phyloP scores from a whole-genome alignment of 176 grass and related monocot genomes.

The Phoenix dactylifera region DNA sequence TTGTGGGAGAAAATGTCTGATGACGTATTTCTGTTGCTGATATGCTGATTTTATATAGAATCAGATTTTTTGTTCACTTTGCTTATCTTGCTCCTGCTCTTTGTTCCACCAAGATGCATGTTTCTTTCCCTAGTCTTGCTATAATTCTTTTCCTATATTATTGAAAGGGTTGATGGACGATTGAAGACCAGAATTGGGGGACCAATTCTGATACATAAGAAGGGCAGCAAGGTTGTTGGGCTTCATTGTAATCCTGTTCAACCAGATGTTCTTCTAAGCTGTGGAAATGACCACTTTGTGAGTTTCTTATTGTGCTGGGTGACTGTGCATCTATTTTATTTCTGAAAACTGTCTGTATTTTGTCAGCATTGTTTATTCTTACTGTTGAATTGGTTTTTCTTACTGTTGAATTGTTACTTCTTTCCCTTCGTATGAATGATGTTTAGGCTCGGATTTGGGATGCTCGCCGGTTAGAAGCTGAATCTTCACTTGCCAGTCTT shows the following conservation, averaged over 20 bases:
- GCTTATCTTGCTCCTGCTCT: not conserved
- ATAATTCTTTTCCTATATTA: constrained; percentile 8
- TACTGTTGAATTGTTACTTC: not conserved
- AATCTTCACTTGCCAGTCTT: constrained; percentile 54
- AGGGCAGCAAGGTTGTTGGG: constrained; percentile 83
- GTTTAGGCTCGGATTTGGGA: constrained; percentile 86
- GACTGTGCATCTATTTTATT: too few relatives aligned
- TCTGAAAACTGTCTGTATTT: too few relatives aligned
- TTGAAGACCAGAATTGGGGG: constrained; percentile 48
- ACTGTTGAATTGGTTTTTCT: not conserved
- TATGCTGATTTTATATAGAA: too few relatives aligned
- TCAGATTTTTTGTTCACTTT: too few relatives aligned
- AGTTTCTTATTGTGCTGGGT: constrained; percentile 25
- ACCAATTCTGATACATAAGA: constrained; percentile 87
- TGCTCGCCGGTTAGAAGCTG: constrained; percentile 48
- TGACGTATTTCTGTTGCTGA: too few relatives aligned
- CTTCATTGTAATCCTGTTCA: constrained; percentile 77
- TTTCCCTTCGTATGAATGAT: not conserved
- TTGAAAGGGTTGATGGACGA: constrained; percentile 56
- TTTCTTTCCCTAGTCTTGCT: too few relatives aligned
- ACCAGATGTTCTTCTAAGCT: constrained; percentile 91
- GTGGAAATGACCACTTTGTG: constrained; percentile 94
- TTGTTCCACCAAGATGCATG: too few relatives aligned
- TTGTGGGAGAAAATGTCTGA: not conserved
- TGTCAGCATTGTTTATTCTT: not conserved